Conservation (phyloP, 73 alveolate genomes). For the Symbiodinium natans region DNA sequence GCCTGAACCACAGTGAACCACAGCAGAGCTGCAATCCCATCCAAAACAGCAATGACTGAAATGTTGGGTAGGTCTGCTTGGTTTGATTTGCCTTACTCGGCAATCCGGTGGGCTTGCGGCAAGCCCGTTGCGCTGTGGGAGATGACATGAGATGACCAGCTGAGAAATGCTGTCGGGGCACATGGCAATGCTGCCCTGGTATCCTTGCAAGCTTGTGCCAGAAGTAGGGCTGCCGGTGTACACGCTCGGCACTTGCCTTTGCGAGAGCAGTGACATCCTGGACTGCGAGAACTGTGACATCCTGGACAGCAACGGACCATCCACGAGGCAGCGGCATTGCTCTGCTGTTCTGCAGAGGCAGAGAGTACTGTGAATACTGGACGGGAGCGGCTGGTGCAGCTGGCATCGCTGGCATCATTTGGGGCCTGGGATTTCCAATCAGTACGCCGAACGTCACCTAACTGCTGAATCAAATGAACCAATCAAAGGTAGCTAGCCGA, state of each 20-base stretch:
- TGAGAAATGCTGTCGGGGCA: background rate
- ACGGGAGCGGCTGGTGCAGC: background rate
- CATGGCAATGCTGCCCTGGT: conserved; percentile 6
- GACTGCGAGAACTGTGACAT: too few relatives aligned
- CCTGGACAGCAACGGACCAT: too few relatives aligned
- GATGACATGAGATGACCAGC: too few relatives aligned
- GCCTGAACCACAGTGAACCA: background rate
- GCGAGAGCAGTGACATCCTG: too few relatives aligned
- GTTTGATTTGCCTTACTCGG: too few relatives aligned
- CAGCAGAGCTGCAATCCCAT: background rate
- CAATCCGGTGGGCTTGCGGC: too few relatives aligned
- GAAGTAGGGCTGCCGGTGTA: background rate
- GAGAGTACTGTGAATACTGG: background rate
- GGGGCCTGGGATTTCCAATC: conserved; percentile 1
- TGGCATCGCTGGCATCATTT: background rate
- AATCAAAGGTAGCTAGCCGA: too few relatives aligned
- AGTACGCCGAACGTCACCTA: too few relatives aligned
- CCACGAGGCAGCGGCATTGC: background rate
- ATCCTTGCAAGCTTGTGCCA: conserved; percentile 2
- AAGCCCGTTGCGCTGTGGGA: too few relatives aligned
- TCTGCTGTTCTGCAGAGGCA: conserved; percentile 3
- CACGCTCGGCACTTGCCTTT: background rate
- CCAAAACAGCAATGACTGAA: too few relatives aligned
- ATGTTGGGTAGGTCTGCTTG: too few relatives aligned
- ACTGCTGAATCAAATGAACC: too few relatives aligned